phyloP scores from a whole-genome alignment of 805 yeast species.

The Ogataea corticis region DNA sequence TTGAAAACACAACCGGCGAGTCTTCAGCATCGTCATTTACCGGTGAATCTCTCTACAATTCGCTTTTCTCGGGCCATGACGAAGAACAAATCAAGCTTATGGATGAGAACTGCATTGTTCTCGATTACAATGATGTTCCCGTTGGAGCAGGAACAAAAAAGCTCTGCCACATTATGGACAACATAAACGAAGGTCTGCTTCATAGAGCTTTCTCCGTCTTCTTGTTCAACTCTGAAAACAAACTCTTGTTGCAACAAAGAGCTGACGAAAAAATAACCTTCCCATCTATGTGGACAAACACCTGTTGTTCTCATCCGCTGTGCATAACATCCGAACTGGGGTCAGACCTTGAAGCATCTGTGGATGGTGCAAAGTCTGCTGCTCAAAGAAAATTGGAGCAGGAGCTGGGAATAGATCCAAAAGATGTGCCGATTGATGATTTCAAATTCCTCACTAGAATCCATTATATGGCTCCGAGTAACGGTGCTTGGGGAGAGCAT shows the following conservation, averaged over 20 bases:
- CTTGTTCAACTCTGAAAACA: slow-evolving; percentile 73
- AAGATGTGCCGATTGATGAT: slow-evolving; percentile 59
- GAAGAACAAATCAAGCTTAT: slow-evolving; percentile 90
- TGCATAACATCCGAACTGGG: slow-evolving; percentile 85
- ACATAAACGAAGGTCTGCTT: slow-evolving; percentile 80
- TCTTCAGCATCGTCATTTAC: slow-evolving; percentile 41
- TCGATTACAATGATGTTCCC: slow-evolving; percentile 84
- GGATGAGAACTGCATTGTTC: slow-evolving; percentile 95
- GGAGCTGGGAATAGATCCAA: slow-evolving; percentile 76
- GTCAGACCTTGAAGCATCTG: slow-evolving; percentile 52
- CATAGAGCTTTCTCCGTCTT: slow-evolving; percentile 98
- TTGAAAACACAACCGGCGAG: slow-evolving; percentile 60
- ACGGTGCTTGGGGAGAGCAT: slow-evolving; percentile 92
- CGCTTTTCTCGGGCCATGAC: slow-evolving; percentile 82
- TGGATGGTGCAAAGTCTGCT: slow-evolving; percentile 80
- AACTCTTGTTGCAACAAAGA: slow-evolving; percentile 87
- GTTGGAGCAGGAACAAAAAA: slow-evolving; percentile 95
- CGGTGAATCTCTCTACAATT: slow-evolving; percentile 31
- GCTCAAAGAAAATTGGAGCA: slow-evolving; percentile 92
- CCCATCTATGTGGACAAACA: slow-evolving; percentile 97
- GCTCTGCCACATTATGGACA: slow-evolving; percentile 82
- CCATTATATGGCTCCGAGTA: slow-evolving; percentile 87
- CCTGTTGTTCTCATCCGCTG: slow-evolving; percentile 97
- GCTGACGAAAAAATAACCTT: slow-evolving; percentile 96
- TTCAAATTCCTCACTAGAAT: slow-evolving; percentile 90